Base-by-base conservation (phyloP, 306 rosid genomes). In the Prunus mume region DNA sequence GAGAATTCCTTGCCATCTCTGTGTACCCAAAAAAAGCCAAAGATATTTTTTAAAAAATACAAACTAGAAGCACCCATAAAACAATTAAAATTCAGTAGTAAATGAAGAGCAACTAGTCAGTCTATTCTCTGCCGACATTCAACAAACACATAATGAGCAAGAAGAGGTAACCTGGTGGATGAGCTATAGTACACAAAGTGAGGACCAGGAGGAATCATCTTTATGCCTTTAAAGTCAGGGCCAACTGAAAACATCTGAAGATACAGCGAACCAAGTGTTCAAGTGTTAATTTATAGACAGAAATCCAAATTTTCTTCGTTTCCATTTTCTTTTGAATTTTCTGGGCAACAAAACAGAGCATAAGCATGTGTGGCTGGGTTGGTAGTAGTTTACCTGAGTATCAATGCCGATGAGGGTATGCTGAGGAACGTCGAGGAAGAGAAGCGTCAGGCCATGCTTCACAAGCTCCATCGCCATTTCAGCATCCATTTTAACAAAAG, bases 171-270 rank as follows among this genome's bases (percentile, higher is more conserved):
- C 98, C 98, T 91, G 94, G 75, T 87, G 47, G 98, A 87, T 5
- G 98, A 94, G 81, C 93, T 85, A 79, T 91, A 94, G 76, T 85
- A 91, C 62, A 94, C 90, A 80, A 94, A 91, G 81, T 94, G 98
- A 72, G 85, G 81, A 30, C 97, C 98, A 2, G 98, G 91, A 78
- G 97, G 97, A 76, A 94, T 87, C 97, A 94, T 94, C 88, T 94
- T 94, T 67, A 94, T 78, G 78, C 97, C 98, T 89, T 90, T 94
- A 68, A 94, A 94, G 76, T 83, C 77, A 51, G 94, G 94, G 14
- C 98, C 97, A 28, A 87, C 94, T 28, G 87, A 91, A 51, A 90
- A 86, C 80, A 90, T 81, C 97, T 93, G 77, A 62, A 67, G 28
- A 70, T 60, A 76, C 30, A 72, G 50, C 77, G 64, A 60, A 24